Evolutionary conservation across 1,284 basidiomycete genomes (phyloP).

Genomic region (Malassezia caprae): DNA sequence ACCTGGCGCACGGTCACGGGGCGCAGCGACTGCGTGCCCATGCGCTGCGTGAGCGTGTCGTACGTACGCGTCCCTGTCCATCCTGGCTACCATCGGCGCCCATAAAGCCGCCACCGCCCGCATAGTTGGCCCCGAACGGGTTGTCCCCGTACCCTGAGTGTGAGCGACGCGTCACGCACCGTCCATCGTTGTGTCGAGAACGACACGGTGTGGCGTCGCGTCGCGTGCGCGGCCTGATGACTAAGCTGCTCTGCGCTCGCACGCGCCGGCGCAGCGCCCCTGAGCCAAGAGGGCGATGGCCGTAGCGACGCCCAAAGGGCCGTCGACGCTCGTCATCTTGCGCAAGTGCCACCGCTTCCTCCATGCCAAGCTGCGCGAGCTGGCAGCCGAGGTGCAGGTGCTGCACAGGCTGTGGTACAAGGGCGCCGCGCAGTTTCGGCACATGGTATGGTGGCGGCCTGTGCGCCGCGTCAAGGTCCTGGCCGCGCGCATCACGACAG

Average conservation of each 20-base stretch:
- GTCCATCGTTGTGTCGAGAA: slow-evolving; percentile 7
- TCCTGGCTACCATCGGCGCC: slow-evolving; percentile 19
- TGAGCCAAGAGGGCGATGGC: neutral
- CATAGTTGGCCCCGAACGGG: slow-evolving; percentile 3
- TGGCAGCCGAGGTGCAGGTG: slow-evolving; percentile 3
- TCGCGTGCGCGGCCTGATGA: slow-evolving; percentile 11
- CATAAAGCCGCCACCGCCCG: slow-evolving; percentile 24
- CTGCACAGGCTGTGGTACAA: slow-evolving; percentile 19
- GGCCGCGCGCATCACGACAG: slow-evolving; percentile 1
- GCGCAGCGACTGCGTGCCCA: slow-evolving; percentile 53
- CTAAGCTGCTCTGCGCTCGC: no score
- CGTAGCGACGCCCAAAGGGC: neutral
- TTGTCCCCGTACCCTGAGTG: slow-evolving; percentile 13
- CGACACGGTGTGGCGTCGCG: slow-evolving; percentile 15
- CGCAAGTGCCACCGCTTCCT: slow-evolving; percentile 1
- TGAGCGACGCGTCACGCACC: neutral
- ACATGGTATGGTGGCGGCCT: slow-evolving; percentile 18
- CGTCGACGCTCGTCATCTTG: neutral
- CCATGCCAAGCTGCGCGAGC: neutral
- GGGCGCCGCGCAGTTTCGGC: slow-evolving; percentile 7
- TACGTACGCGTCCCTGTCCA: slow-evolving; percentile 12
- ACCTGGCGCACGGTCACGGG: slow-evolving; percentile 79
- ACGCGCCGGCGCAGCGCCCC: no score
- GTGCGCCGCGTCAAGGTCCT: slow-evolving; percentile 9
- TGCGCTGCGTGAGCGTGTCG: slow-evolving; percentile 13